Evolutionary conservation across 306 rosid genomes (phyloP).

Genomic region (Biancaea sappan): DNA sequence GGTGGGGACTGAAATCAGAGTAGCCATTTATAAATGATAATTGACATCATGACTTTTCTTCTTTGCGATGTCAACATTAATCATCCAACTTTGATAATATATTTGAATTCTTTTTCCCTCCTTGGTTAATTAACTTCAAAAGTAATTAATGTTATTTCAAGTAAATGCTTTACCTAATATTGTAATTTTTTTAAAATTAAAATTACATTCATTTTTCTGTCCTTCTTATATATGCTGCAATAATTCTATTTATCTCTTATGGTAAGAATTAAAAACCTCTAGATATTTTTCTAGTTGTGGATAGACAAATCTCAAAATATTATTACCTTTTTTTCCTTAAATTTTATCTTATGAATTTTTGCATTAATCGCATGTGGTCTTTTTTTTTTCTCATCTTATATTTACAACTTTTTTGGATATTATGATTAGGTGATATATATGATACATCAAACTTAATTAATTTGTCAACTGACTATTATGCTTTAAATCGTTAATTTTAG

Average conservation of each 20-base stretch:
- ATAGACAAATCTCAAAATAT: neutral
- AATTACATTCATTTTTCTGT: neutral
- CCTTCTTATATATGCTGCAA: neutral
- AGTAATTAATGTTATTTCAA: neutral
- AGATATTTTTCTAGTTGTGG: slow-evolving; percentile 11
- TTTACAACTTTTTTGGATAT: neutral
- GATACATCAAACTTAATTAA: neutral
- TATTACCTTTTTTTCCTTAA: neutral
- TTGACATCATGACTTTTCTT: slow-evolving; percentile 16
- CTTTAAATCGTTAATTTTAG: no score
- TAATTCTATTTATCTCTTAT: neutral
- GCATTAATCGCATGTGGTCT: neutral
- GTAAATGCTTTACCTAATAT: neutral
- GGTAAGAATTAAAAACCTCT: neutral
- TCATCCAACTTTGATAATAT: neutral
- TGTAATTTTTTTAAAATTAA: neutral
- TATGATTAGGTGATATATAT: neutral
- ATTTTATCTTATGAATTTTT: neutral
- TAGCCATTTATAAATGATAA: slow-evolving; percentile 16
- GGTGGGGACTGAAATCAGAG: neutral
- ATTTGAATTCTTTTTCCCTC: neutral
- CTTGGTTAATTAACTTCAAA: neutral
- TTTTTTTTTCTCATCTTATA: neutral
- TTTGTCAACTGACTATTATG: neutral
- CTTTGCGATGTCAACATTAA: slow-evolving; percentile 30